Evolutionary conservation across 2,329 filamentous ascomycete species (phyloP), one percentile per base, ranked within the genome.

Genomic region (Cladophialophora carrionii): DNA sequence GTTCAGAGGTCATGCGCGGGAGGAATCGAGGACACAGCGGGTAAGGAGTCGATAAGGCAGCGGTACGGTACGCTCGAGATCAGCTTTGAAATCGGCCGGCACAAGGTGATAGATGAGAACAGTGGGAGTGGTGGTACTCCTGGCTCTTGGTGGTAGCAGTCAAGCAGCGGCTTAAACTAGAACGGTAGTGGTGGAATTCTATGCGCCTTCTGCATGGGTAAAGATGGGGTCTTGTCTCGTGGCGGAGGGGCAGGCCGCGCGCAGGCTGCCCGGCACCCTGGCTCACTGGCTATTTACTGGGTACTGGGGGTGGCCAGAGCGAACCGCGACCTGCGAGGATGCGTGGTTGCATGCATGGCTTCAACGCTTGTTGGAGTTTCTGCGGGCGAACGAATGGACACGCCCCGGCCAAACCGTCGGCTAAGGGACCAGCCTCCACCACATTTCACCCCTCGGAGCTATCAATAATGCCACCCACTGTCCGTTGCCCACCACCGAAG

Each of bases 31-130:
- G 41, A 32, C 31, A 37, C 46, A 49, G n/a, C 17, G 37, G 34
- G 41, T 29, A 59, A 57, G 32, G 34, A 22, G 52, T 49, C 32
- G 46, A 59, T 51, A 51, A 46, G 57, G 24, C 31, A 61, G 60
- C 57, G 61, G 32, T 31, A 61, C 48, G 58, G 55, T 57, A 51
- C 31, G 49, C 29, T 59, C 43, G 32, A 57, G 41, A 53, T 61
- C 58, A 67, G 58, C 65, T 62, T 60, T 54, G 65, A 61, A 63
- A 61, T 64, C 53, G 49, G 46, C 41, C 56, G 56, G 48, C 43
- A 61, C 46, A 29, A 48, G 48, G 52, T 34, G 29, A 26, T 54
- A 34, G 52, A 29, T 55, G 32, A 32, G 14, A 29, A 32, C 32
- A 37, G 54, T 32, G 49, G 59, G n/a, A 60, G 57, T 24, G 26